phyloP scores from a whole-genome alignment of 208 protist species.

The Wallacemonas rigidus region DNA sequence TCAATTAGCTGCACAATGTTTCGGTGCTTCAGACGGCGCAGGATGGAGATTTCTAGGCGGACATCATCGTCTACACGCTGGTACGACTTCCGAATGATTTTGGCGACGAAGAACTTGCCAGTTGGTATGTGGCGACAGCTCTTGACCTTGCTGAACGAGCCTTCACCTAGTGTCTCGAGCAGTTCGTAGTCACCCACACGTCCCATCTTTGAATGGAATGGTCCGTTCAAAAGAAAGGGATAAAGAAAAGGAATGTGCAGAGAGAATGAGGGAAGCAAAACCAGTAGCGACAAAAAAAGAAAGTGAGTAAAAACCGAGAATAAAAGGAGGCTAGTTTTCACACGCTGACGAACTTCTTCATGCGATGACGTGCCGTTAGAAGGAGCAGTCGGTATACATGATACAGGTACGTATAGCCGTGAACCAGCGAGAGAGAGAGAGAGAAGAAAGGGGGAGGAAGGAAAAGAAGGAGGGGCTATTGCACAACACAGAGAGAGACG shows the following conservation, averaged over 20 bases:
- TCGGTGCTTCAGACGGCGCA: conserved; percentile 70
- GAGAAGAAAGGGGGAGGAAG: background rate
- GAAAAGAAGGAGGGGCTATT: background rate
- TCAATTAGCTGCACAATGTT: conserved; percentile 89
- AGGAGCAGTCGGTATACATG: too few species aligned
- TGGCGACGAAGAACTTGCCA: conserved; percentile 68
- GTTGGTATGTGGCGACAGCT: conserved; percentile 72
- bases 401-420: too few species aligned
- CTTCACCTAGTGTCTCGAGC: conserved; percentile 71
- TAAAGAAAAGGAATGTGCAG: conserved; percentile 3
- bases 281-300: background rate
- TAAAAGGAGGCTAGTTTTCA: background rate
- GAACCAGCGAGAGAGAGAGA: background rate
- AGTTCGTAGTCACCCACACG: conserved; percentile 88
- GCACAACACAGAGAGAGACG: background rate
- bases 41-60: conserved; percentile 80
- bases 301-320: background rate
- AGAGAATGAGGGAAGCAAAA: background rate
- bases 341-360: background rate
- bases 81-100: conserved; percentile 80
- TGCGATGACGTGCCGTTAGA: too few species aligned
- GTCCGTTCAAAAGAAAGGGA: conserved; percentile 8
- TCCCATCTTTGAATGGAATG: conserved; percentile 34
- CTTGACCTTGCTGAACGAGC: conserved; percentile 86
- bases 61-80: conserved; percentile 73